Evolutionary conservation across 176 grass and related monocot species (phyloP).

Genomic region (Leersia perrieri): DNA sequence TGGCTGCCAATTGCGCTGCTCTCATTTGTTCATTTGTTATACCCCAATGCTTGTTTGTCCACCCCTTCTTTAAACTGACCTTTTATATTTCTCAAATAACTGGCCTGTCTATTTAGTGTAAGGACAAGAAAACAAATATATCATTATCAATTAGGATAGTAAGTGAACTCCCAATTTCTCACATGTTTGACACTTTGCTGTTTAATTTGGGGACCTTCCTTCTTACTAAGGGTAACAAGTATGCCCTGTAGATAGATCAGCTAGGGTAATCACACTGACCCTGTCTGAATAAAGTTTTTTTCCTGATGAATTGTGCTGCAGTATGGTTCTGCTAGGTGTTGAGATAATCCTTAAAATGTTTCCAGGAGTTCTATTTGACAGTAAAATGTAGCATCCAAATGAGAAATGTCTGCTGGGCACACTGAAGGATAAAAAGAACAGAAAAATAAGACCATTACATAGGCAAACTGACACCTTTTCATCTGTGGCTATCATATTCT

Average conservation of each 20-base stretch:
- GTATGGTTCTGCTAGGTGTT: background rate
- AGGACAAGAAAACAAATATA: background rate
- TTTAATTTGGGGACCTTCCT: background rate
- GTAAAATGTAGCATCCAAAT: background rate
- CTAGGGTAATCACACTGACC: background rate
- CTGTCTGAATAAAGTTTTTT: background rate
- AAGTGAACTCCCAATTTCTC: background rate
- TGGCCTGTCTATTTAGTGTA: background rate
- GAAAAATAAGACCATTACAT: background rate
- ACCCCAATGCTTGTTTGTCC: background rate
- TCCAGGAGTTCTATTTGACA: background rate
- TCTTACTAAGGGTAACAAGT: background rate
- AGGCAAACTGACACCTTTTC: background rate
- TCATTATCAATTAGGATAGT: background rate
- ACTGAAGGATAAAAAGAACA: background rate
- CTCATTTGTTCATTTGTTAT: background rate
- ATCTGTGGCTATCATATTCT: background rate
- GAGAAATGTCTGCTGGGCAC: background rate
- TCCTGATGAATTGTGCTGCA: background rate
- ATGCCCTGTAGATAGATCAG: background rate
- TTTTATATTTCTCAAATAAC: background rate
- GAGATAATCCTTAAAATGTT: background rate
- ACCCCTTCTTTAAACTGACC: background rate
- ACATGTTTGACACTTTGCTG: background rate
- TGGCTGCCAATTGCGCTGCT: background rate